Base-by-base conservation (phyloP, 106 monocot genomes). In the Dendrobium chrysotoxum region DNA sequence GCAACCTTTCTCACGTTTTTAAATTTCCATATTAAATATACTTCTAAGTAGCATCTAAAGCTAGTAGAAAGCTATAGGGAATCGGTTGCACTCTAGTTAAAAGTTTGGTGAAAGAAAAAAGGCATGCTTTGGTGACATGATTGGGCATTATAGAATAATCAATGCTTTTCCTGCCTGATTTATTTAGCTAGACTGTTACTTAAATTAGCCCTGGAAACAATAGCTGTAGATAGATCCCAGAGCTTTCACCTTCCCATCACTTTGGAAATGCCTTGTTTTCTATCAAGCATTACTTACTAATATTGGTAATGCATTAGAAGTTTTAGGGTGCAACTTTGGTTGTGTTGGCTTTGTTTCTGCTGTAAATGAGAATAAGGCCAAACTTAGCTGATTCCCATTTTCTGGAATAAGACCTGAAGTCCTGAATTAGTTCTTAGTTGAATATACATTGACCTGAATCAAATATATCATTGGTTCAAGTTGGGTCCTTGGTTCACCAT, bases 61-160 rank as follows among this genome's bases (percentile, higher is more conserved):
- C 70, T 70, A 31, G 70, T 28, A 70, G 35, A 70, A 70, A 35
- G 70, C 35, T 70, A 21, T 70, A 70, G 70, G 70, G 25, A 70
- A 70, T 28, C 35, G 28, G 70, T 35, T 31, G 13, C 31, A 70
- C 31, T 31, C 70, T 70, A 1, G 13, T 31, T 70, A 16, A 35
- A 35, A 28, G 16, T 35, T 70, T 70, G 11, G 31, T 13, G 31
- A 25, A 70, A 70, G 35, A 35, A 70, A 15, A 65, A 31, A 70
- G 31, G 35, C 25, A 70, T 35, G 13, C 31, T 70, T 70, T 35
- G 70, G 13, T 31, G 70, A 31, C 35, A 11, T 13, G 31, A 70
- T 35, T 70, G 70, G 28, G 35, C 35, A 70, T 35, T 31, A 35
- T 8, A 31, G 25, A 16, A 31, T 70, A 16, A 70, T 31, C 25